Evolutionary conservation across 257 asterid species (phyloP), one percentile per base, ranked within the genome.

Genomic region (Solanum sitiens): DNA sequence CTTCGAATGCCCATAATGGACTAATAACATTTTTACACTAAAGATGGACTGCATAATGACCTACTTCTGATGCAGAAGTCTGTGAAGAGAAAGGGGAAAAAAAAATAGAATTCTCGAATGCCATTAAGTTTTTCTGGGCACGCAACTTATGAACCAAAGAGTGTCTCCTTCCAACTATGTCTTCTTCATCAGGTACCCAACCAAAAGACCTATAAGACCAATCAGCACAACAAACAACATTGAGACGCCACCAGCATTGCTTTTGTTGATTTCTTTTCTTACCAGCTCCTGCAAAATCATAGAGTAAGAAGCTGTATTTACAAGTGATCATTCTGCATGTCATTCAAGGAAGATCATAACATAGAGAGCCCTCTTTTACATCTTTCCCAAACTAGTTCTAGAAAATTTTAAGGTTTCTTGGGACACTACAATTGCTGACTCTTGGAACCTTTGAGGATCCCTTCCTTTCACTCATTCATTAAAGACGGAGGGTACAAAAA

Each of bases 161-260:
- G 85, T 10, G 16, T 50, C 70, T 82, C 71, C 71, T 82, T 50
- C 45, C 70, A 50, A 50, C 83, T 68, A 85, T 12, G 83, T 42
- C 84, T 72, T 86, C 87, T 87, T 89, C 92, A 94, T 87, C 74
- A 91, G 89, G 91, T 93, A 94, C 80, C 98, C 98, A 15, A 91
- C 76, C 89, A 92, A 88, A 53, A 95, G 76, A 83, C 98, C 98
- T 2, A 94, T 9, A 47, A 95, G 87, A 79, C 94, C 91, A 67
- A 94, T 65, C 27, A 94, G 84, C 61, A 93, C 84, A 32, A 91
- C 87, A 1, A 83, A 68, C 44, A 89, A 71, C 30, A 90, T 23
- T 76, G 98, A 94, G 83, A 91, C 83, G 30, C 92, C 88, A 35
- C 91, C 90, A 21, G 91, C 91, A 87, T 88, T 91, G 76, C 87